Percentiles rank a stretch among this genome's conserved stretches.
These are phyloP conservation scores for Aspergillus sp. DNA, from an alignment of 2,329 filamentous ascomycete genomes.

Conservation along the genomic window DNA sequence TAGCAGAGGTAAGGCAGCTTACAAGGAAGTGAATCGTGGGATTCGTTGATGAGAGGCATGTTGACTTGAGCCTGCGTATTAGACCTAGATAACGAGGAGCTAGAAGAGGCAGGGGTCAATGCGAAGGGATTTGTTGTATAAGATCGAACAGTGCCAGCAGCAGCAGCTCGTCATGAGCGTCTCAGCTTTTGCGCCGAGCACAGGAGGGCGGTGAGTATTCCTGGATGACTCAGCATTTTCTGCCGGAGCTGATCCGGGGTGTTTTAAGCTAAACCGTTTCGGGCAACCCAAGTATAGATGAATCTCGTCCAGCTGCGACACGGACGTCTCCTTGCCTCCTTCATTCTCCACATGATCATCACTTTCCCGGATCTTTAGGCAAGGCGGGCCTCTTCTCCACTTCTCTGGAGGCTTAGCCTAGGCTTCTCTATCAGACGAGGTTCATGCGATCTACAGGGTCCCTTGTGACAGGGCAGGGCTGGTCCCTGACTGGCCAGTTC, in stretches of 20 bases:
- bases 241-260: background rate
- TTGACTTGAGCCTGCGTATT: constrained; percentile 21
- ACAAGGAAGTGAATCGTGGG: constrained; percentile 83
- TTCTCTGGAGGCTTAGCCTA: background rate
- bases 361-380: background rate
- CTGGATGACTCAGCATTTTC: background rate
- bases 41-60: constrained; percentile 69
- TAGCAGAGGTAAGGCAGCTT: constrained; percentile 37
- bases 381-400: background rate
- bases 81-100: background rate
- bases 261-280: background rate
- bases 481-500: background rate
- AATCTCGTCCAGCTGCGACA: background rate
- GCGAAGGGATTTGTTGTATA: background rate
- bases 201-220: background rate
- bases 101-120: background rate
- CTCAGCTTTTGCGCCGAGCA: constrained; percentile 3
- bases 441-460: background rate
- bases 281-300: background rate
- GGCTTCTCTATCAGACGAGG: background rate
- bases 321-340: background rate
- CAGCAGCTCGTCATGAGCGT: background rate
- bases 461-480: background rate
- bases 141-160: background rate
- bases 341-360: background rate